phyloP scores from a whole-genome alignment of 73 alveolate genomes.

The Paramecium pentaurelia region DNA sequence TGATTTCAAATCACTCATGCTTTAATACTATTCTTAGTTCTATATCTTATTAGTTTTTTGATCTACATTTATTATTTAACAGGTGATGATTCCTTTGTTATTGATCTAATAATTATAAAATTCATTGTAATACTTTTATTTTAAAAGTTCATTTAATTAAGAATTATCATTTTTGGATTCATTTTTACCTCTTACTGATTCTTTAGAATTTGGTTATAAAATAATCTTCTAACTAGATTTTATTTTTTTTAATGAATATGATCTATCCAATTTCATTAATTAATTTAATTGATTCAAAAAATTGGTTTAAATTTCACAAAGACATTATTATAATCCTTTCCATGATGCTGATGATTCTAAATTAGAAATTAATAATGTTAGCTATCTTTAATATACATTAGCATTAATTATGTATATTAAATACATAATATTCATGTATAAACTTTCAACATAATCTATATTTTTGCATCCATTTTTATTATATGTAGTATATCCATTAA shows the following conservation, averaged over 20 bases:
- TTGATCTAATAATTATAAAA: not conserved
- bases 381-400: not conserved
- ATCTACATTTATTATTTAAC: not conserved
- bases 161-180: not conserved
- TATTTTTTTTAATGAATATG: not conserved
- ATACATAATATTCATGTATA: not conserved
- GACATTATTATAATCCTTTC: not conserved
- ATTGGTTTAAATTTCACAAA: not conserved
- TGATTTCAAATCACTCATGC: not conserved
- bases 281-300: not conserved
- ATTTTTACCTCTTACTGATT: not conserved
- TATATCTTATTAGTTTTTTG: not conserved
- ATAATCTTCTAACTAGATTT: not conserved
- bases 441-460: not conserved
- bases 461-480: slow-evolving; percentile 19
- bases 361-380: not conserved
- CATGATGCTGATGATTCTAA: slow-evolving; percentile 4
- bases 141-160: not conserved
- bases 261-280: not conserved
- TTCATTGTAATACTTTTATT: not conserved
- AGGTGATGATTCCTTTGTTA: not conserved
- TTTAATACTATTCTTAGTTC: not conserved
- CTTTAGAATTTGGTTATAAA: not conserved
- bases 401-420: not conserved
- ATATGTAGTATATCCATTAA: not conserved